These are phyloP conservation scores for Phytopythium helicoides DNA, from an alignment of 352 stramenopile species.

Conservation along the genomic window DNA sequence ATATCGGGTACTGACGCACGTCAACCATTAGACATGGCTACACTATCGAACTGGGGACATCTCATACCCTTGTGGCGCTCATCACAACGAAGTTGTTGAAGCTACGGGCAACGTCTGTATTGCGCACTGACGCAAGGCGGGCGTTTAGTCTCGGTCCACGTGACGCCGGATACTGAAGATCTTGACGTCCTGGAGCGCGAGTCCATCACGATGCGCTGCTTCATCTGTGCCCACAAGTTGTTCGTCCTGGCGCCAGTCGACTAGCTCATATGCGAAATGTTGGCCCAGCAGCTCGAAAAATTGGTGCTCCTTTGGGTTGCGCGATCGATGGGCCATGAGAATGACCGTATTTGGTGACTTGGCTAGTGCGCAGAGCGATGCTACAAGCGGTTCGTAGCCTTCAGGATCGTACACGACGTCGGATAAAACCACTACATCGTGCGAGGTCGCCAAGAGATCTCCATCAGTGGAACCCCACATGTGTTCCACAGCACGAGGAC, in stretches of 20 bases:
- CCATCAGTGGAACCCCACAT: constrained; percentile 50
- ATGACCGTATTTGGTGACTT: constrained; percentile 35
- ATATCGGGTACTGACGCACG: no score
- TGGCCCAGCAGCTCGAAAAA: constrained; percentile 66
- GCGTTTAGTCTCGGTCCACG: background rate
- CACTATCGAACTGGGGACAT: no score
- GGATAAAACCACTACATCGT: constrained; percentile 71
- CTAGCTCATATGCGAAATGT: constrained; percentile 40
- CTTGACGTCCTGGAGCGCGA: constrained; percentile 62
- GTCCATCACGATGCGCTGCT: constrained; percentile 7
- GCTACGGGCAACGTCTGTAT: no score
- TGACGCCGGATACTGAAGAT: constrained; percentile 54
- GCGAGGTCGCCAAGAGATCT: constrained; percentile 27
- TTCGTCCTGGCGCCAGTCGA: constrained; percentile 40
- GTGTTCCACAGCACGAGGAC: constrained; percentile 32
- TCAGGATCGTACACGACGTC: constrained; percentile 83
- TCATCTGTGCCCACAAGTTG: constrained; percentile 10
- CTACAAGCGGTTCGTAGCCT: constrained; percentile 63
- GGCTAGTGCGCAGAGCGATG: constrained; percentile 46
- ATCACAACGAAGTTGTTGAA: background rate
- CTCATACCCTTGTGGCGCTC: no score
- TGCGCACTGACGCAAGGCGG: background rate
- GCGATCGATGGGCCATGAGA: constrained; percentile 74
- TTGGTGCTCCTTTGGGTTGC: constrained; percentile 78
- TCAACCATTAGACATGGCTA: no score